Base-by-base conservation (phyloP, 2,329 filamentous ascomycete genomes). In the Penicillium sp. region DNA sequence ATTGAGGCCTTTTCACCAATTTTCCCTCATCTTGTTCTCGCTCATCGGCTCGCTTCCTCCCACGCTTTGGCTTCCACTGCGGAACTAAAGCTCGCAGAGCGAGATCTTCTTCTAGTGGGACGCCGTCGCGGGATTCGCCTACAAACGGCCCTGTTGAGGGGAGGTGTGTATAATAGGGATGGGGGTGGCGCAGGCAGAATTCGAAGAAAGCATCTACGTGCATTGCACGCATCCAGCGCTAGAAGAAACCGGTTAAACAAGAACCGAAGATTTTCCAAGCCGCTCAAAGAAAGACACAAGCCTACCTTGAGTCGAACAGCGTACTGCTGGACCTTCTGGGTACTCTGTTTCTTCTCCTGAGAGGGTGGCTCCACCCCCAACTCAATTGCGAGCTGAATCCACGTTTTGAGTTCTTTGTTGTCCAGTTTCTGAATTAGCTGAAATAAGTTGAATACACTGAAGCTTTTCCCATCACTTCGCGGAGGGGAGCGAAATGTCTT, bases 141-240 rank as follows among this genome's bases (percentile, higher is more conserved):
- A 84, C 75, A 2, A 85, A 81, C 46, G 83, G 79, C 28, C 79
- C 74, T 11, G 79, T 76, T 5, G 77, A 73, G 0, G 90, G 90
- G 25, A 95, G 78, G 33, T 88, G 80, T 12, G 80, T 83, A 74
- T 85, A 95, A 67, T 96, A 96, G 0, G 81, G 71, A 66, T 94
- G 89, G 26, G 80, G 74, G 54, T 89, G 89, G 42, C 83, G 82
- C 53, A 91, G 77, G 18, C 94, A 80, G 65, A 89, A 96, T 65
- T 95, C 89, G 62, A 95, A 96, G 66, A 96, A 96, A 9, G 89
- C 87, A 74, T 95, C 88, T 45, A 95, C 83, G 66, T 95, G 90
- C 86, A 95, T 91, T 4, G 90, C 90, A 65, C 89, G 88, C 88
- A 96, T 93, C 90, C 90, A 96, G 63, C 91, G 84, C 87, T 88